phyloP scores from a whole-genome alignment of 805 yeast species.

The Tetrapisispora taiwanensis region DNA sequence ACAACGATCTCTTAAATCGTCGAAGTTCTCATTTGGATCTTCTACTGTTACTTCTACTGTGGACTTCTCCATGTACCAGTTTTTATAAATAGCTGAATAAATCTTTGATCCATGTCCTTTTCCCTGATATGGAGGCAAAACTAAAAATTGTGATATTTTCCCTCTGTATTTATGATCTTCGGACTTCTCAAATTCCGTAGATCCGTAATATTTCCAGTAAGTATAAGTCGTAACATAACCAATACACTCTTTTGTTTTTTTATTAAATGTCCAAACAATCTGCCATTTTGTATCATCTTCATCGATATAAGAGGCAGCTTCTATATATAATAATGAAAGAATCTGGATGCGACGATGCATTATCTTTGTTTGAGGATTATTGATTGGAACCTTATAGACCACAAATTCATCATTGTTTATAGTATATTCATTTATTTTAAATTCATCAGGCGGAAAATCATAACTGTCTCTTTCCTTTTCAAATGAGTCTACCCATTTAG shows the following conservation, averaged over 20 bases:
- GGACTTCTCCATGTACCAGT: slow-evolving; percentile 43
- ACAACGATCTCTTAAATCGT: slow-evolving; percentile 75
- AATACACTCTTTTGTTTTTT: slow-evolving; percentile 36
- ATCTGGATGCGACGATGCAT: slow-evolving; percentile 66
- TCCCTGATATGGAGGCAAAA: slow-evolving; percentile 78
- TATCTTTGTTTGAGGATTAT: slow-evolving; percentile 31
- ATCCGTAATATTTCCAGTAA: slow-evolving; percentile 66
- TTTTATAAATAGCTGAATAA: slow-evolving; percentile 44
- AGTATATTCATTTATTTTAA: slow-evolving; percentile 26
- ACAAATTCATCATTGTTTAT: slow-evolving; percentile 34
- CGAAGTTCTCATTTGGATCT: slow-evolving; percentile 90
- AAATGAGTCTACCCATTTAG: slow-evolving; percentile 51
- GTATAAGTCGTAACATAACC: slow-evolving; percentile 81
- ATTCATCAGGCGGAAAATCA: slow-evolving; percentile 33
- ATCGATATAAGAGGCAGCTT: slow-evolving; percentile 88
- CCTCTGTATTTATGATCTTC: slow-evolving; percentile 37
- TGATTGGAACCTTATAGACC: slow-evolving; percentile 37
- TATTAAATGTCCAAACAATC: slow-evolving; percentile 43
- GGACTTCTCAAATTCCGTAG: slow-evolving; percentile 37
- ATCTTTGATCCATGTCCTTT: slow-evolving; percentile 59
- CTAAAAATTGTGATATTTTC: slow-evolving; percentile 78
- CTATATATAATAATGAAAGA: slow-evolving; percentile 75
- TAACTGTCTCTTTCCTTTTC: slow-evolving; percentile 38
- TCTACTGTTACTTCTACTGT: slow-evolving; percentile 77
- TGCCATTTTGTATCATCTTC: slow-evolving; percentile 72